These are phyloP conservation scores for Fusarium domesticum DNA, from an alignment of 2,329 filamentous ascomycete genomes.

Conservation along the genomic window DNA sequence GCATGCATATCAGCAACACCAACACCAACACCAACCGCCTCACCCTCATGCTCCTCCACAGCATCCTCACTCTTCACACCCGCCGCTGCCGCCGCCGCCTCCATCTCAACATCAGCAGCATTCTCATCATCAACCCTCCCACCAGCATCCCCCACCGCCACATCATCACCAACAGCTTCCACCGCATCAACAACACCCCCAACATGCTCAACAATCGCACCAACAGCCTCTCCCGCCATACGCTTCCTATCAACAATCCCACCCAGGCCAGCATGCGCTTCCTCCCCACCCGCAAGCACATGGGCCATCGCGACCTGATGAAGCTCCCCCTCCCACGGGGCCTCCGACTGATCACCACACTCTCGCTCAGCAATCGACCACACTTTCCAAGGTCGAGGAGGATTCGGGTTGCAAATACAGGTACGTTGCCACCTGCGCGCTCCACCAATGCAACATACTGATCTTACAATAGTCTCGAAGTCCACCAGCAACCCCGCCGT, in stretches of 20 bases:
- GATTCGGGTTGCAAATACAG: conserved; percentile 35
- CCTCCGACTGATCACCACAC: conserved; percentile 16
- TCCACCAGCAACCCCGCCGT: conserved; percentile 86
- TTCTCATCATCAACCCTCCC: conserved; percentile 8
- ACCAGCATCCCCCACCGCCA: conserved; percentile 20
- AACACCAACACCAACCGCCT: conserved; percentile 16
- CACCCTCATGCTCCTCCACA: conserved; percentile 23
- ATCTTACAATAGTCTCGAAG: conserved; percentile 55
- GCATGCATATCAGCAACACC: conserved; percentile 24
- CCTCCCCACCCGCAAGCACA: conserved; percentile 26
- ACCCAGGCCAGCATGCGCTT: conserved; percentile 24
- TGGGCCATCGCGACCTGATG: conserved; percentile 25
- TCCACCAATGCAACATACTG: neutral
- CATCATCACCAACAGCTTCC: conserved; percentile 17
- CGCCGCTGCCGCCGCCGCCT: conserved; percentile 18
- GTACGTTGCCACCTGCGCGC: conserved; percentile 22
- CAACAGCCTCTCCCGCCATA: conserved; percentile 17
- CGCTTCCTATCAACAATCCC: conserved; percentile 23
- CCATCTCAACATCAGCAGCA: conserved; percentile 1
- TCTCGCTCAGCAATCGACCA: conserved; percentile 20
- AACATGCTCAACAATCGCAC: conserved; percentile 1
- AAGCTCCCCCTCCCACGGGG: conserved; percentile 18
- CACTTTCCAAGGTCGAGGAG: conserved; percentile 37
- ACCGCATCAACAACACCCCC: neutral
- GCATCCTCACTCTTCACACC: conserved; percentile 19